Conservation (phyloP, 345 rosid genomes). For the Cardamine resedifolia region DNA sequence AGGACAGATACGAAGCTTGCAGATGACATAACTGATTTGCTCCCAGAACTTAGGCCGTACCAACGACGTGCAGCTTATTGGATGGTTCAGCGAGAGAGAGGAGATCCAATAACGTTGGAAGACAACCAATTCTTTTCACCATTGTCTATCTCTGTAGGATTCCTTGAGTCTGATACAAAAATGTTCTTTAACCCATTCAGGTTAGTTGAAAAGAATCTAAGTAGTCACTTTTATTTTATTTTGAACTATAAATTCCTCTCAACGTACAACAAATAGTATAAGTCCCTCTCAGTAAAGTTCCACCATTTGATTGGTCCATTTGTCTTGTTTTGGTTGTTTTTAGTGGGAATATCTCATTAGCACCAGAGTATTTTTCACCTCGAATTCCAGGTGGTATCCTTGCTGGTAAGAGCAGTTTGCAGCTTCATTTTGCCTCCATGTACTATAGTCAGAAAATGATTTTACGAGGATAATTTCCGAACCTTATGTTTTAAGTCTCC, state of each 20-base stretch:
- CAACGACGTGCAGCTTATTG: slow-evolving; percentile 93
- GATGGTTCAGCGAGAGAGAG: slow-evolving; percentile 92
- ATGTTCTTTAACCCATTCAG: slow-evolving; percentile 97
- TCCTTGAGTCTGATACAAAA: slow-evolving; percentile 63
- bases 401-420: slow-evolving; percentile 63
- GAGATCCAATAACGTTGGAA: slow-evolving; percentile 47
- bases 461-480: not conserved
- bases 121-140: slow-evolving; percentile 61
- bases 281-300: slow-evolving; percentile 7
- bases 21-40: slow-evolving; percentile 66
- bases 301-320: slow-evolving; percentile 20
- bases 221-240: not conserved
- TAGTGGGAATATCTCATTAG: slow-evolving; percentile 85
- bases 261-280: slow-evolving; percentile 6
- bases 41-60: slow-evolving; percentile 82
- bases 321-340: slow-evolving; percentile 36
- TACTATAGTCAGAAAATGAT: too few species aligned
- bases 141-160: slow-evolving; percentile 58
- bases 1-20: slow-evolving; percentile 67
- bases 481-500: not conserved
- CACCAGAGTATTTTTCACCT: slow-evolving; percentile 52
- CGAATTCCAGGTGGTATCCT: slow-evolving; percentile 86
- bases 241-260: slow-evolving; percentile 4
- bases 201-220: slow-evolving; percentile 40
- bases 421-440: slow-evolving; percentile 19